Evolutionary conservation across 2,329 filamentous ascomycete genomes (phyloP).

Genomic region (Apiospora rasikravindrae): DNA sequence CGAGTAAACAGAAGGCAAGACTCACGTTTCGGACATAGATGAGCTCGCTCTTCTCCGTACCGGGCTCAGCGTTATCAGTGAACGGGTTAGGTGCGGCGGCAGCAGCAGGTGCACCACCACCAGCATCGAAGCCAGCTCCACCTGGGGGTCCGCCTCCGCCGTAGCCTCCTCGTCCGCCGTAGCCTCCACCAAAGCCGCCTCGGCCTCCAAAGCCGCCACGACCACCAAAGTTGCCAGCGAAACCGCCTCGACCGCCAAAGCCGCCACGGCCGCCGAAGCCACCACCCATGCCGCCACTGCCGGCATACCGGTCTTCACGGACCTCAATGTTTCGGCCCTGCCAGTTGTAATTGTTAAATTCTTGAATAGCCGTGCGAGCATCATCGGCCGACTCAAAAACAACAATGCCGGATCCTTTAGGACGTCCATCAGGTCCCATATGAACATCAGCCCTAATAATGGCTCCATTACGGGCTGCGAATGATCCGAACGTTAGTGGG

Average conservation of each 20-base stretch:
- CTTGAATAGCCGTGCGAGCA: slow-evolving; percentile 91
- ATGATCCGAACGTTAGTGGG: not conserved
- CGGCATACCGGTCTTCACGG: slow-evolving; percentile 92
- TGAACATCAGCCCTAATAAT: slow-evolving; percentile 97
- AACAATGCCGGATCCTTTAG: slow-evolving; percentile 96
- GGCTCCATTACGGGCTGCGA: slow-evolving; percentile 66
- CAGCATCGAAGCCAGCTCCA: slow-evolving; percentile 50
- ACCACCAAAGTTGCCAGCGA: slow-evolving; percentile 47
- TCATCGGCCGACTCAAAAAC: slow-evolving; percentile 95
- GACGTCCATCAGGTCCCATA: slow-evolving; percentile 85
- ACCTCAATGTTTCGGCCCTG: slow-evolving; percentile 93
- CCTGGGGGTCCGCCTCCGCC: slow-evolving; percentile 43
- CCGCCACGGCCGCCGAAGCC: slow-evolving; percentile 53
- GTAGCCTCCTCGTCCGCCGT: slow-evolving; percentile 50
- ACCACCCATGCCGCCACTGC: slow-evolving; percentile 63
- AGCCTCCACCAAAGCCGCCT: slow-evolving; percentile 52
- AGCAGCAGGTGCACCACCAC: slow-evolving; percentile 48
- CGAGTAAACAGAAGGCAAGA: slow-evolving; percentile 29
- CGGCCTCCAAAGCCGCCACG: slow-evolving; percentile 56
- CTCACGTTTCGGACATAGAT: slow-evolving; percentile 98
- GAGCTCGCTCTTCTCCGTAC: slow-evolving; percentile 78
- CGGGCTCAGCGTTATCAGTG: slow-evolving; percentile 88
- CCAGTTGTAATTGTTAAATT: slow-evolving; percentile 99
- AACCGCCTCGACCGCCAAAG: slow-evolving; percentile 48
- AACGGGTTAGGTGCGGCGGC: slow-evolving; percentile 79